Evolutionary conservation across 2,329 filamentous ascomycete species (phyloP), one percentile per base, ranked within the genome.

Genomic region (Paraphaeosphaeria minitans): DNA sequence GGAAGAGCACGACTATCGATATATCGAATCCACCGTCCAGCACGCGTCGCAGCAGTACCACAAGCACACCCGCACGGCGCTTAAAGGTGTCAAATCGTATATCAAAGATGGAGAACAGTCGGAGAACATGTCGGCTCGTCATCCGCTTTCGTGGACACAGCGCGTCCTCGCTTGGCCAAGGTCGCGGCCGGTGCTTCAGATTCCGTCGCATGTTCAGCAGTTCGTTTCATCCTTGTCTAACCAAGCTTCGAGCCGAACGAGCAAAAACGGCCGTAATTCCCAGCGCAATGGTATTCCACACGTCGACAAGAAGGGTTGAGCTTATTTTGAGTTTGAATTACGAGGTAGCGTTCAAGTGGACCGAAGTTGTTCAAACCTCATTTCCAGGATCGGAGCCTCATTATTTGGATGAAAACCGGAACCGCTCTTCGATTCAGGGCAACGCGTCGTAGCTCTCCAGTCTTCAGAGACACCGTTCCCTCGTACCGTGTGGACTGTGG

Each of bases 141-240:
- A 31, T 14, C 12, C 37, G 50, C 37, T 43, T 53, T 53, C 50
- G 50, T 31, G 37, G 50, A 43, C 24, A 43, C 24, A 16, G 29
- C 16, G 35, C 42, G n/a, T 43, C 24, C 10, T 33, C 24, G 16
- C 16, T 41, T 46, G 27, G 14, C 24, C 13, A 22, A 33, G 37
- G 43, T 53, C 31, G 50, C 50, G 24, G 14, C 50, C 50, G 48
- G 33, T 51, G 48, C 48, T 51, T 51, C 48, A 51, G 37, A 14
- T 53, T 42, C 9, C 37, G 50, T 53, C 50, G 35, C 37, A 42
- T 42, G 50, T 53, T 37, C 37, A 53, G 6, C 50, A 42, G 4
- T 13, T 43, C 14, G 50, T 52, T 52, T 52, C 49, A 52, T 33
- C 10, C 37, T 52, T 22, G 22, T 43, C 14, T 27, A 53, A 21